phyloP scores from a whole-genome alignment of 331 rosid genomes.

The Quercus tomentella region DNA sequence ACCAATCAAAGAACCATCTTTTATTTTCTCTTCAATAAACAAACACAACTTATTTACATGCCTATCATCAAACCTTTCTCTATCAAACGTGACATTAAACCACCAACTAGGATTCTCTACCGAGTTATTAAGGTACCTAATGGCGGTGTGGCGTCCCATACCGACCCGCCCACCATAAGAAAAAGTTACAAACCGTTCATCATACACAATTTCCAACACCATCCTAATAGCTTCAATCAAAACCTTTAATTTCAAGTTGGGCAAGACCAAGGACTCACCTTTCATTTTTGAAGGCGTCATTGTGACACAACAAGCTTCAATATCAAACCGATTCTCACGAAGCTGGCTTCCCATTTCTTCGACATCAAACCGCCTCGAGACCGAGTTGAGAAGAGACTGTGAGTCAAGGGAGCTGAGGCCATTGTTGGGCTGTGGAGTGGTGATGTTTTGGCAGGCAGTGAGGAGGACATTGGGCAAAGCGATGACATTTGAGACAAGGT shows the following conservation, averaged over 20 bases:
- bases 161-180: constrained; percentile 74
- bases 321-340: constrained; percentile 44
- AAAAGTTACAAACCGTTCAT: constrained; percentile 60
- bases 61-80: constrained; percentile 27
- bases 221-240: constrained; percentile 62
- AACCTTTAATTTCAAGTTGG: constrained; percentile 69
- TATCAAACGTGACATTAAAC: constrained; percentile 51
- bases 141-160: constrained; percentile 76
- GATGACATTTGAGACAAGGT: constrained; percentile 49
- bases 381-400: background rate
- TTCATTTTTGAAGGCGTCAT: constrained; percentile 14
- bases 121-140: constrained; percentile 64
- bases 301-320: constrained; percentile 32
- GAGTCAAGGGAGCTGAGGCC: background rate
- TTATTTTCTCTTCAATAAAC: background rate
- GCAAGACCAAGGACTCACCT: constrained; percentile 40
- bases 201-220: constrained; percentile 54
- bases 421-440: constrained; percentile 7
- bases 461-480: constrained; percentile 57
- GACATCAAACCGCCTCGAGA: constrained; percentile 31
- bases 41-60: constrained; percentile 36
- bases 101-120: constrained; percentile 72
- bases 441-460: constrained; percentile 61
- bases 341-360: constrained; percentile 40
- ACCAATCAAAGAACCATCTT: constrained; percentile 36